phyloP scores from a whole-genome alignment of 1,139 yeast genomes.

The Taphrina confusa region DNA sequence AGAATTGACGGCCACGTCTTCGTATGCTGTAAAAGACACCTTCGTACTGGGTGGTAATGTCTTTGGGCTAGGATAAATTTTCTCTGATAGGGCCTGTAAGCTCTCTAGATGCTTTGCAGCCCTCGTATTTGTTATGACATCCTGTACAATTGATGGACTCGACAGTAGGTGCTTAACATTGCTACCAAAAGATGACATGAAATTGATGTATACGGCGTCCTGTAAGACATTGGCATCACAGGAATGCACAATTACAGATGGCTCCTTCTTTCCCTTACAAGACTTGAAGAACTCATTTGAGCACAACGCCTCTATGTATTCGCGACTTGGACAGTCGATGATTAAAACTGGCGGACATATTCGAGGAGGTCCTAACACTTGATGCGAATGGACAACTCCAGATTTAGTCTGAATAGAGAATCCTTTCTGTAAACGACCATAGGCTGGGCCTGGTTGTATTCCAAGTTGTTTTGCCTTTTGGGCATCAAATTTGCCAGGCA shows the following conservation, averaged over 20 bases:
- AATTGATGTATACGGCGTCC: constrained; percentile 20
- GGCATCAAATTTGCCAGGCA: constrained; percentile 75
- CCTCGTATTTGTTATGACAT: neutral
- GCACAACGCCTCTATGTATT: constrained; percentile 50
- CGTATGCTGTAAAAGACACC: neutral
- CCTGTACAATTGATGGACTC: neutral
- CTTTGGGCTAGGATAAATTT: neutral
- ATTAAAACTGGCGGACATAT: constrained; percentile 63
- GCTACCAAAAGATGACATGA: constrained; percentile 27
- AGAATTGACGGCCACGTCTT: constrained; percentile 5
- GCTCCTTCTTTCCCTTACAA: constrained; percentile 43
- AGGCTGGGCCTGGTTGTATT: constrained; percentile 61
- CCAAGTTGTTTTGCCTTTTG: constrained; percentile 68
- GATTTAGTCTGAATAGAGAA: constrained; percentile 63
- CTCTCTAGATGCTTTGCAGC: neutral
- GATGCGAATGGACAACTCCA: constrained; percentile 60
- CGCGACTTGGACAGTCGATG: constrained; percentile 67
- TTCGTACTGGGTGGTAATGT: neutral
- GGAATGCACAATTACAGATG: constrained; percentile 43
- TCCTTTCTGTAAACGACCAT: constrained; percentile 35
- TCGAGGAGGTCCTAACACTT: constrained; percentile 69
- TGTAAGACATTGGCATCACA: constrained; percentile 31
- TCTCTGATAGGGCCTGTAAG: neutral
- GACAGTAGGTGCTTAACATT: constrained; percentile 17
- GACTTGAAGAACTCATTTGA: constrained; percentile 37